Conservation (phyloP, 331 rosid genomes). For the Pyracantha coccinea region DNA sequence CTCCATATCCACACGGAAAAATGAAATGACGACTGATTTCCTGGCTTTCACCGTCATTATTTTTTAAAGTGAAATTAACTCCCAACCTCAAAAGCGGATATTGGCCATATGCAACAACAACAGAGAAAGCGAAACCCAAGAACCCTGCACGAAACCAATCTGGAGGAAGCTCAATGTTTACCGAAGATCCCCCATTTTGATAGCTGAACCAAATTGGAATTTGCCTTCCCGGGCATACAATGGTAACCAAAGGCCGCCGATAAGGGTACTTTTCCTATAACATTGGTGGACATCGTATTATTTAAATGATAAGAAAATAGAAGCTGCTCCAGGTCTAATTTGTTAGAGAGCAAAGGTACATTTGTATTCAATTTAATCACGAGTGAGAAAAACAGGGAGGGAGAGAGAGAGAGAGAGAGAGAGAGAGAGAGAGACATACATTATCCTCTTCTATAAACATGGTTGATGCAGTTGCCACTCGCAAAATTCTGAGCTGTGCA, state of each 20-base stretch:
- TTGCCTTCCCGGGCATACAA: not conserved
- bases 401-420: too few relatives aligned
- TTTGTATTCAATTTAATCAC: not conserved
- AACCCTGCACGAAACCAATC: too few relatives aligned
- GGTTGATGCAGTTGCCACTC: not conserved
- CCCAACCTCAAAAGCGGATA: too few relatives aligned
- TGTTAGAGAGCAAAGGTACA: not conserved
- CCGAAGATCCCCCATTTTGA: too few relatives aligned
- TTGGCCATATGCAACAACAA: too few relatives aligned
- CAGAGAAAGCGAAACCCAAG: too few relatives aligned
- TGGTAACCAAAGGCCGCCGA: not conserved
- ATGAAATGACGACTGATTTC: not conserved
- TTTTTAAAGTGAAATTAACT: not conserved
- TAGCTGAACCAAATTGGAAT: not conserved
- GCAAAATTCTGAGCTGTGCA: constrained; percentile 3
- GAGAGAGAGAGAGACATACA: too few relatives aligned
- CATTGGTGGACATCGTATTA: not conserved
- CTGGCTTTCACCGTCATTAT: not conserved
- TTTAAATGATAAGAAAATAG: too few relatives aligned
- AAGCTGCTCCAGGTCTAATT: not conserved
- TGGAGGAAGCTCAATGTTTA: too few relatives aligned
- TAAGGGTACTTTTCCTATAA: not conserved
- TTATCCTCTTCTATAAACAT: not conserved
- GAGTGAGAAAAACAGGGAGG: too few relatives aligned
- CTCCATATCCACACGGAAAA: not conserved